Evolutionary conservation across 2,329 filamentous ascomycete species (phyloP).

Genomic region (Cladosporium halotolerans): DNA sequence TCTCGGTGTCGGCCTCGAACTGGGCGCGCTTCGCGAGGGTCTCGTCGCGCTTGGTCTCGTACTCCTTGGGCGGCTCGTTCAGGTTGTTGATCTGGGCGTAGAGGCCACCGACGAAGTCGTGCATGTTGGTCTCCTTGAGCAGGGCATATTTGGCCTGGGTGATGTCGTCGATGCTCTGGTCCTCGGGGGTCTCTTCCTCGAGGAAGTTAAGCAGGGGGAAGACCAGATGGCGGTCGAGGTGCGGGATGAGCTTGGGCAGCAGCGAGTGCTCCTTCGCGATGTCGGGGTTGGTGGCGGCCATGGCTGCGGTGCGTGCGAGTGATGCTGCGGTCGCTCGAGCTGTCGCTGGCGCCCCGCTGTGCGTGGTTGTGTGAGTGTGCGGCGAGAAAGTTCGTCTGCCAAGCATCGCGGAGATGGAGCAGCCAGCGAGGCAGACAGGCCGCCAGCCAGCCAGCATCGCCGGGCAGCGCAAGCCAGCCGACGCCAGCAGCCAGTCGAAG

Average conservation of each 20-base stretch:
- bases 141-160: slow-evolving; percentile 86
- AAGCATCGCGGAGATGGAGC: neutral
- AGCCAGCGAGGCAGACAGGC: neutral
- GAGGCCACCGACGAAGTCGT: slow-evolving; percentile 88
- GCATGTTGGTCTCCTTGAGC: slow-evolving; percentile 97
- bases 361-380: neutral
- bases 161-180: slow-evolving; percentile 70
- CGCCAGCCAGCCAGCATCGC: neutral
- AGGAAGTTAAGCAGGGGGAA: slow-evolving; percentile 94
- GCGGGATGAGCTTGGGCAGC: slow-evolving; percentile 79
- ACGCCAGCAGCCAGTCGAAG: neutral
- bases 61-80: slow-evolving; percentile 73
- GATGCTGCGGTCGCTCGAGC: slow-evolving; percentile 9
- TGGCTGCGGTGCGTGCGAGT: slow-evolving; percentile 22
- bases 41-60: slow-evolving; percentile 80
- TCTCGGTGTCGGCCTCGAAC: slow-evolving; percentile 79
- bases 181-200: slow-evolving; percentile 68
- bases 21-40: slow-evolving; percentile 76
- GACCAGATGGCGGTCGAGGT: slow-evolving; percentile 92
- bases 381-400: too few relatives aligned
- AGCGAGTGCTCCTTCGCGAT: slow-evolving; percentile 69
- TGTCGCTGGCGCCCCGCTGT: slow-evolving; percentile 10
- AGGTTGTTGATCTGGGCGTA: slow-evolving; percentile 84
- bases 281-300: slow-evolving; percentile 34
- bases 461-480: neutral